Conservation (phyloP, 2,329 filamentous ascomycete species). For the Aspergillus sp. region DNA sequence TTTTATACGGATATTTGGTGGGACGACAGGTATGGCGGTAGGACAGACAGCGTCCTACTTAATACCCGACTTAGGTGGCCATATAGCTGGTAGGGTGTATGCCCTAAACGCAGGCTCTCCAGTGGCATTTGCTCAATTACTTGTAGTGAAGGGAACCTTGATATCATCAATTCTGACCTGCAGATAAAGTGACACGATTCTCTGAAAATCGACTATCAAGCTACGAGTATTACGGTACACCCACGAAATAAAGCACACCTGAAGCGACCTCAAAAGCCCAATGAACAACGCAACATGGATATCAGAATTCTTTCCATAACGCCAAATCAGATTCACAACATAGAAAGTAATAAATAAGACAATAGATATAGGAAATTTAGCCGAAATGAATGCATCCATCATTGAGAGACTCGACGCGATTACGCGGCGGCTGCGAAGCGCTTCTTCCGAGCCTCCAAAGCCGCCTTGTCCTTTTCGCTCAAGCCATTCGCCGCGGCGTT, state of each 20-base stretch:
- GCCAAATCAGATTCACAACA: conserved; percentile 7
- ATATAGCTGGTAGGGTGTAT: neutral
- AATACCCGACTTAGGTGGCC: too few species aligned
- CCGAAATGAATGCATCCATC: neutral
- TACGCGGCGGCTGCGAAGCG: conserved; percentile 41
- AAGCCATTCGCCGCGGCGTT: conserved; percentile 17
- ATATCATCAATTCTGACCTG: neutral
- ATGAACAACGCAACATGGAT: neutral
- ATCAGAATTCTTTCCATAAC: conserved; percentile 7
- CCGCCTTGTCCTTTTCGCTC: conserved; percentile 44
- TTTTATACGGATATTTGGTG: too few species aligned
- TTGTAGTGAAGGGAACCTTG: neutral
- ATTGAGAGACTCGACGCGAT: neutral
- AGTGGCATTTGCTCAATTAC: neutral
- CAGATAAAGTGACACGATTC: neutral
- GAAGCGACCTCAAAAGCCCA: neutral
- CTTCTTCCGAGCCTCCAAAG: conserved; percentile 50
- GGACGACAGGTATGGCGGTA: too few species aligned
- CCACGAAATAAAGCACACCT: neutral
- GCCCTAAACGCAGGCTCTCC: neutral
- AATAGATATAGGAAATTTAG: conserved; percentile 1
- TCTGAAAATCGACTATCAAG: neutral
- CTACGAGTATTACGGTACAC: neutral
- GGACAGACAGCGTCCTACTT: too few species aligned
- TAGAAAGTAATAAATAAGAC: conserved; percentile 7